phyloP scores from a whole-genome alignment of 1,284 basidiomycete genomes.

The Coniferiporia sulphurascens region DNA sequence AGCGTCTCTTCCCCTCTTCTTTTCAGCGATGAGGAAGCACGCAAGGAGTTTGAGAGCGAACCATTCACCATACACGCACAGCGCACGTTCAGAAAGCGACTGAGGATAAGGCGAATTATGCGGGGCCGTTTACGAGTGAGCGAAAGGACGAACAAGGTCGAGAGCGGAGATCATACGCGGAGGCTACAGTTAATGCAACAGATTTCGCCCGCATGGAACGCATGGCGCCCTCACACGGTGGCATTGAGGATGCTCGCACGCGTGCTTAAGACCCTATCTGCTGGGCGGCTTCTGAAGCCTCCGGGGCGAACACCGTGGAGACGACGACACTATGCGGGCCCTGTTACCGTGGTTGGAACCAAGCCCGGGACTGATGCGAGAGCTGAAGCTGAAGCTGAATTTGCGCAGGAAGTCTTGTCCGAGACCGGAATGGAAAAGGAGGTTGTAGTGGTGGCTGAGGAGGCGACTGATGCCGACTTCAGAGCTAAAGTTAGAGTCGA shows the following conservation, averaged over 20 bases:
- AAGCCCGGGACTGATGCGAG: constrained; percentile 7
- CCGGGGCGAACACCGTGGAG: constrained; percentile 21
- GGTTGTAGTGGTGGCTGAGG: no score
- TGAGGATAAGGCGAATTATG: not conserved
- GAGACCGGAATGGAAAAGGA: not conserved
- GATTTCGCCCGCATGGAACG: constrained; percentile 57
- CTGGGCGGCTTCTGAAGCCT: constrained; percentile 47
- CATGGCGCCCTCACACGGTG: constrained; percentile 57
- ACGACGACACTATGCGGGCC: not conserved
- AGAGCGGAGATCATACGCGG: constrained; percentile 39
- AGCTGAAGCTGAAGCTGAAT: not conserved
- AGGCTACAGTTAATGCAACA: constrained; percentile 57
- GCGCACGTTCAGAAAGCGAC: not conserved
- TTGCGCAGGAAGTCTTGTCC: constrained; percentile 6
- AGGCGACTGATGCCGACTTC: no score
- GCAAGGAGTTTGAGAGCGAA: constrained; percentile 11
- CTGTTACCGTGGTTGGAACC: constrained; percentile 2
- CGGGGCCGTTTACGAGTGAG: not conserved
- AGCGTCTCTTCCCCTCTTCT: constrained; percentile 43
- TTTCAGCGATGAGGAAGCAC: constrained; percentile 34
- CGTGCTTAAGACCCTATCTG: constrained; percentile 42
- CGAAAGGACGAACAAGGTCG: not conserved
- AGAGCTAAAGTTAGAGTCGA: no score
- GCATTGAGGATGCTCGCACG: constrained; percentile 43
- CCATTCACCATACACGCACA: constrained; percentile 2